Percentiles rank a stretch among this genome's conserved stretches.
Conservation (phyloP, 1,284 basidiomycete species). For the Rhizoctonia solani region DNA sequence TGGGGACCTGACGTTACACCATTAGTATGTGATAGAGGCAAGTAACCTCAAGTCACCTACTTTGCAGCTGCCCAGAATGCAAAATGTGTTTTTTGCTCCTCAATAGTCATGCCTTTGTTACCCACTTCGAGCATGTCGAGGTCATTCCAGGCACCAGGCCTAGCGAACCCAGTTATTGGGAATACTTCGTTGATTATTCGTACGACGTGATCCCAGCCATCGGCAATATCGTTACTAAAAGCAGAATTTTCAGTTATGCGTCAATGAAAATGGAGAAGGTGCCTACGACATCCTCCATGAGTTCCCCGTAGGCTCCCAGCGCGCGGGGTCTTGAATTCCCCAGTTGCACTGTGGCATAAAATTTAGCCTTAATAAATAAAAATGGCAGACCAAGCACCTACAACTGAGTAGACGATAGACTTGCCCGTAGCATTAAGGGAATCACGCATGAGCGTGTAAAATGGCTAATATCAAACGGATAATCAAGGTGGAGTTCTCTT, state of each 20-base stretch:
- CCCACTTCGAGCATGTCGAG: conserved; percentile 57
- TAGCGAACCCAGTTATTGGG: conserved; percentile 54
- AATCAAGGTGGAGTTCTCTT: neutral
- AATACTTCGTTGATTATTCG: conserved; percentile 58
- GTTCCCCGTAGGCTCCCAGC: conserved; percentile 54
- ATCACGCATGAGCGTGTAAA: conserved; percentile 47
- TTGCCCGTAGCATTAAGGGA: conserved; percentile 14
- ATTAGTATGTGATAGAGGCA: neutral
- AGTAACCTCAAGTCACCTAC: conserved; percentile 40
- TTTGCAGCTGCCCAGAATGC: conserved; percentile 56
- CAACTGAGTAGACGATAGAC: conserved; percentile 19
- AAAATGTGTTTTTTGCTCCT: conserved; percentile 56
- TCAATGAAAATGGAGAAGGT: conserved; percentile 32
- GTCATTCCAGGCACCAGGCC: conserved; percentile 54
- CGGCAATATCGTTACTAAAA: conserved; percentile 56
- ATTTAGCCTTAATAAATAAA: conserved; percentile 39
- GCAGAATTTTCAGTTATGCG: neutral
- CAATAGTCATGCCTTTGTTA: conserved; percentile 50
- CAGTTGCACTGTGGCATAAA: neutral
- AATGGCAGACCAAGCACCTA: conserved; percentile 39
- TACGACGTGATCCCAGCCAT: conserved; percentile 53
- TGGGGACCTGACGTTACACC: conserved; percentile 48
- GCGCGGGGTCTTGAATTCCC: conserved; percentile 48
- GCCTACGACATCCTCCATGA: conserved; percentile 53
- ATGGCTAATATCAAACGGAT: neutral